Percentiles rank a stretch among this genome's conserved stretches.
phyloP scores from a whole-genome alignment of 345 rosid species.

The Eucalyptus rudis region DNA sequence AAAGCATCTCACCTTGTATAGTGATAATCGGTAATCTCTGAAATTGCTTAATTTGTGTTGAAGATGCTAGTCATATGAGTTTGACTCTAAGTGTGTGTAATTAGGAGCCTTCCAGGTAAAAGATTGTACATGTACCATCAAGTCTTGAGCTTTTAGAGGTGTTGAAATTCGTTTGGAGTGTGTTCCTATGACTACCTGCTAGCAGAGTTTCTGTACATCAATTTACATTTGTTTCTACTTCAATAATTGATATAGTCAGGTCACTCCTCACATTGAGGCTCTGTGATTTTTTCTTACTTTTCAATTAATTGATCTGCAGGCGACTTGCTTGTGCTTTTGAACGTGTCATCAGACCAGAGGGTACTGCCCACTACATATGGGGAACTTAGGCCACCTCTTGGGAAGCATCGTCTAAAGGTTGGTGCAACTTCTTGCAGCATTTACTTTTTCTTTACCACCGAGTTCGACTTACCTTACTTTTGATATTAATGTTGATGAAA shows the following conservation, averaged over 20 bases:
- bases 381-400: slow-evolving; percentile 91
- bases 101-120: not conserved
- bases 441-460: not conserved
- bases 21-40: not conserved
- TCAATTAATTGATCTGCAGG: slow-evolving; percentile 27
- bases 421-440: not conserved
- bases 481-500: not conserved
- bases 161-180: not conserved
- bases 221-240: not conserved
- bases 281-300: not conserved
- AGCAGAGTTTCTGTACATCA: not conserved
- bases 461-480: not conserved
- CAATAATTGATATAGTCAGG: not conserved
- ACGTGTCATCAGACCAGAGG: slow-evolving; percentile 66
- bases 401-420: slow-evolving; percentile 97
- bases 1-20: not conserved
- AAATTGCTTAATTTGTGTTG: not conserved
- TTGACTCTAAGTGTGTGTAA: not conserved
- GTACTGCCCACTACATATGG: slow-evolving; percentile 91
- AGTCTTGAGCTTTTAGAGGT: not conserved
- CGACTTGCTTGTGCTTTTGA: slow-evolving; percentile 61
- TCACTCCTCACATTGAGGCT: not conserved
- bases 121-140: not conserved
- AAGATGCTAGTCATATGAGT: not conserved
- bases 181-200: not conserved